Conservation (phyloP, 2,329 filamentous ascomycete genomes). For the Paraconiothyrium brasiliense region DNA sequence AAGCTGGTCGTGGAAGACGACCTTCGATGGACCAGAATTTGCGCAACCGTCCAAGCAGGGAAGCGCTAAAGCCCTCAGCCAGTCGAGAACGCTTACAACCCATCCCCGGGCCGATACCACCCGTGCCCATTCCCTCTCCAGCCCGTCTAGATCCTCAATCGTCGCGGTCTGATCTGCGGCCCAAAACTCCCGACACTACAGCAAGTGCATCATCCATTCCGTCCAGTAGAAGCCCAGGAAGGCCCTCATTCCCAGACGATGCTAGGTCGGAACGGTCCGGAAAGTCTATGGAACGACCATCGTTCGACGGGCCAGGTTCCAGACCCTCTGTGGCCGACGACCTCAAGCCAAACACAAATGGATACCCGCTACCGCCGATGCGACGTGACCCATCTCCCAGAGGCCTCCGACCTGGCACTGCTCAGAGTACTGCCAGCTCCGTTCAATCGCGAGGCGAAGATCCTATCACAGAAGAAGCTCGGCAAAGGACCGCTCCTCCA, state of each 20-base stretch:
- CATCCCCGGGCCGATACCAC: slow-evolving; percentile 25
- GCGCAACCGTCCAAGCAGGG: slow-evolving; percentile 46
- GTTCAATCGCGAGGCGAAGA: slow-evolving; percentile 43
- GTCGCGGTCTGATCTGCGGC: slow-evolving; percentile 51
- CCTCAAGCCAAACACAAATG: slow-evolving; percentile 45
- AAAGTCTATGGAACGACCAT: slow-evolving; percentile 39
- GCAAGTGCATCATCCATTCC: slow-evolving; percentile 29
- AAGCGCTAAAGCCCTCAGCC: slow-evolving; percentile 43
- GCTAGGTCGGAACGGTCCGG: slow-evolving; percentile 41
- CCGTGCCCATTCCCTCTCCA: slow-evolving; percentile 40
- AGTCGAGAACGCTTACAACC: slow-evolving; percentile 42
- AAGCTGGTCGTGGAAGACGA: slow-evolving; percentile 36
- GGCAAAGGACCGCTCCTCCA: slow-evolving; percentile 51
- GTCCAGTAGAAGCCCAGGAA: slow-evolving; percentile 36
- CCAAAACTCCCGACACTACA: slow-evolving; percentile 43
- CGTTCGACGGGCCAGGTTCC: slow-evolving; percentile 32
- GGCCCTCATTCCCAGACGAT: slow-evolving; percentile 41
- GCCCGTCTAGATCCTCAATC: slow-evolving; percentile 52
- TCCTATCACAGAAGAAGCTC: slow-evolving; percentile 31
- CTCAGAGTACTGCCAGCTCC: slow-evolving; percentile 48
- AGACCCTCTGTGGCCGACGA: slow-evolving; percentile 35
- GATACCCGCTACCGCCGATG: slow-evolving; percentile 31
- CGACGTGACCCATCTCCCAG: slow-evolving; percentile 45
- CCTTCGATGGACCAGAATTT: slow-evolving; percentile 47
- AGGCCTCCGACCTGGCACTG: slow-evolving; percentile 44